These are phyloP conservation scores for Cercospora zeae-maydis DNA, from an alignment of 2,329 filamentous ascomycete species.

Conservation along the genomic window DNA sequence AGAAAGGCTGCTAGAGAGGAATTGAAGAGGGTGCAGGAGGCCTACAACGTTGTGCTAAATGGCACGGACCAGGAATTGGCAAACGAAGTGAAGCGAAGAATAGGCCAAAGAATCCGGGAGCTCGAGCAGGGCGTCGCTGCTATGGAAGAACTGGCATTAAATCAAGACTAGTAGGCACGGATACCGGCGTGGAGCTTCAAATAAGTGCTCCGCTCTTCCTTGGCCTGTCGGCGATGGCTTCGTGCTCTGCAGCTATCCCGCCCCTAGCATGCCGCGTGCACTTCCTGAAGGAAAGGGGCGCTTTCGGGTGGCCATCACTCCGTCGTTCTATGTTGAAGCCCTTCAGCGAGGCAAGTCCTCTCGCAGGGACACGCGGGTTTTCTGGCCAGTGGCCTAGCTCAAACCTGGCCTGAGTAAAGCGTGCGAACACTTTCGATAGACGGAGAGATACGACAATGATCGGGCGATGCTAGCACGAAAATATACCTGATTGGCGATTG, in stretches of 20 bases:
- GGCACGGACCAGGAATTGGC: conserved; percentile 42
- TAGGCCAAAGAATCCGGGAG: conserved; percentile 52
- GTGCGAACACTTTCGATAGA: no score
- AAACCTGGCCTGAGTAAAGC: no score
- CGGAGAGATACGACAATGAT: no score
- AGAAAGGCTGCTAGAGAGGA: conserved; percentile 53
- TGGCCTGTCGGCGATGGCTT: not conserved
- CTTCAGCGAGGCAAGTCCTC: no score
- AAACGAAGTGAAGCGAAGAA: conserved; percentile 50
- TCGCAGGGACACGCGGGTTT: no score
- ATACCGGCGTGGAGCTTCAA: not conserved
- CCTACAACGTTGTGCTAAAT: conserved; percentile 44
- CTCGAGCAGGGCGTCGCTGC: conserved; percentile 50
- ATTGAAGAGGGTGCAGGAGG: conserved; percentile 48
- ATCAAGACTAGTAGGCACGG: conserved; percentile 40
- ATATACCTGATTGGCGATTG: not conserved
- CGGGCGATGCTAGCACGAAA: no score
- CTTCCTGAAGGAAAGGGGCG: no score
- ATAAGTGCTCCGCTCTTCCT: not conserved
- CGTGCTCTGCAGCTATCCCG: not conserved
- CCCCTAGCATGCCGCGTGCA: no score
- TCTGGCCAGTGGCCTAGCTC: no score
- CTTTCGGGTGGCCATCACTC: no score
- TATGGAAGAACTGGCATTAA: conserved; percentile 51
- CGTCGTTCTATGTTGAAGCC: no score